phyloP scores from a whole-genome alignment of 305 asterid species.

The Fraxinus albicans region DNA sequence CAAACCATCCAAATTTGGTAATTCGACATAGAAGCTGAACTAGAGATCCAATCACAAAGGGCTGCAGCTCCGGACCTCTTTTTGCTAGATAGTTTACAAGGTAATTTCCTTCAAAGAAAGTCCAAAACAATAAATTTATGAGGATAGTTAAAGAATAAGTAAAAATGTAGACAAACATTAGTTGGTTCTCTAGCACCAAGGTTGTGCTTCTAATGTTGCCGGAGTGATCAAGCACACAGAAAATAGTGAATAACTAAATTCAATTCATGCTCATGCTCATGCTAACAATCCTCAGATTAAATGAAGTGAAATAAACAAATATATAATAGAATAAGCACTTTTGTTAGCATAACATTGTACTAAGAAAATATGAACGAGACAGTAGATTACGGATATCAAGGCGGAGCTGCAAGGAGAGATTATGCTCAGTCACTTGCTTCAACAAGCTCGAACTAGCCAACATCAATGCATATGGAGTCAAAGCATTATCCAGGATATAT shows the following conservation, averaged over 20 bases:
- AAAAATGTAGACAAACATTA: slow-evolving; percentile 1
- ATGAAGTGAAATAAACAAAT: slow-evolving; percentile 9
- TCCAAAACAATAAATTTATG: slow-evolving; percentile 39
- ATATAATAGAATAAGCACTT: neutral
- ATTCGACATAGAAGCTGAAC: slow-evolving; percentile 92
- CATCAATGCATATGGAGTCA: slow-evolving; percentile 97
- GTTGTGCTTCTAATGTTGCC: slow-evolving; percentile 9
- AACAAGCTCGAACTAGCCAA: slow-evolving; percentile 99
- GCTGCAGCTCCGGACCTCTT: slow-evolving; percentile 97
- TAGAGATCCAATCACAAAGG: slow-evolving; percentile 84
- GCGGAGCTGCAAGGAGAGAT: slow-evolving; percentile 94
- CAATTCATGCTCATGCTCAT: slow-evolving; percentile 15
- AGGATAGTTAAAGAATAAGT: slow-evolving; percentile 13
- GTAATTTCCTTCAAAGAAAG: slow-evolving; percentile 91
- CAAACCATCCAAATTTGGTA: slow-evolving; percentile 98
- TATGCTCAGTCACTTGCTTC: slow-evolving; percentile 99
- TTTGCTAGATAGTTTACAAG: slow-evolving; percentile 92
- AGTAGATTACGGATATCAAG: slow-evolving; percentile 90
- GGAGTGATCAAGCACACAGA: neutral
- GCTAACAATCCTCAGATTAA: slow-evolving; percentile 3
- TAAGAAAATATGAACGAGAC: slow-evolving; percentile 33
- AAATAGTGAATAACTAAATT: slow-evolving; percentile 3
- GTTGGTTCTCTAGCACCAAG: slow-evolving; percentile 24
- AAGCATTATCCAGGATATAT: slow-evolving; percentile 95
- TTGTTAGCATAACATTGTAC: slow-evolving; percentile 11